Evolutionary conservation across 192 early-diverging fungal genomes (phyloP).

Genomic region (Backusella macrospora): DNA sequence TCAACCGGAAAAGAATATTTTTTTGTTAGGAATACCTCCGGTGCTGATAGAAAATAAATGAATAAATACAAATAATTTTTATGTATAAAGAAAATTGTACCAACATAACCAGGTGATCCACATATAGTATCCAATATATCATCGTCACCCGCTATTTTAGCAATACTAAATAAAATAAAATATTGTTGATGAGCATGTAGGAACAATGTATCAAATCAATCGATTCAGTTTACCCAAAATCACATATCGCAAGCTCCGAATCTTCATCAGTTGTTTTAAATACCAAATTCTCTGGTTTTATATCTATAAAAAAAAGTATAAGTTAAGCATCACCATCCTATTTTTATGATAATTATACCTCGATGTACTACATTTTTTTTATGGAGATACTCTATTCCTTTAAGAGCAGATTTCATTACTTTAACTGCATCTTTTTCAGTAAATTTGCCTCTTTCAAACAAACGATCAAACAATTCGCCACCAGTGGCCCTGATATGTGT

Average conservation of each 20-base stretch:
- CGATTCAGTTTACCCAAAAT: constrained; percentile 64
- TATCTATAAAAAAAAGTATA: constrained; percentile 41
- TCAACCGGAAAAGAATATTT: constrained; percentile 90
- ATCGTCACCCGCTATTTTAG: constrained; percentile 58
- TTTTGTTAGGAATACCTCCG: constrained; percentile 79
- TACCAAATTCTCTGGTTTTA: constrained; percentile 88
- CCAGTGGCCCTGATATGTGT: constrained; percentile 59
- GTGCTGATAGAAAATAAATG: constrained; percentile 51
- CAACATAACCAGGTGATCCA: constrained; percentile 80
- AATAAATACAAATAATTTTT: not conserved
- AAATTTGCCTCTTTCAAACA: constrained; percentile 78
- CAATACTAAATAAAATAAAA: constrained; percentile 48
- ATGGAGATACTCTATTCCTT: constrained; percentile 86
- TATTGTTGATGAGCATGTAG: not conserved
- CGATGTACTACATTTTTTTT: constrained; percentile 84
- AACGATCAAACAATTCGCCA: constrained; percentile 87
- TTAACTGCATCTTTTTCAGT: constrained; percentile 78
- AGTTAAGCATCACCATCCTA: not conserved
- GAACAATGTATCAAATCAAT: not conserved
- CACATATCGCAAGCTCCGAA: constrained; percentile 77
- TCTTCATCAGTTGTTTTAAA: constrained; percentile 64
- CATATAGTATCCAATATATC: constrained; percentile 78
- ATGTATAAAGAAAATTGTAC: constrained; percentile 2
- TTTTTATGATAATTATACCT: constrained; percentile 41
- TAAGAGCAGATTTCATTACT: constrained; percentile 72